A percentile compares a stretch with the other conserved stretches of the same genome.
These are phyloP conservation scores for Kodamaea neixiangensis DNA, from an alignment of 805 yeast genomes.

Conservation along the genomic window DNA sequence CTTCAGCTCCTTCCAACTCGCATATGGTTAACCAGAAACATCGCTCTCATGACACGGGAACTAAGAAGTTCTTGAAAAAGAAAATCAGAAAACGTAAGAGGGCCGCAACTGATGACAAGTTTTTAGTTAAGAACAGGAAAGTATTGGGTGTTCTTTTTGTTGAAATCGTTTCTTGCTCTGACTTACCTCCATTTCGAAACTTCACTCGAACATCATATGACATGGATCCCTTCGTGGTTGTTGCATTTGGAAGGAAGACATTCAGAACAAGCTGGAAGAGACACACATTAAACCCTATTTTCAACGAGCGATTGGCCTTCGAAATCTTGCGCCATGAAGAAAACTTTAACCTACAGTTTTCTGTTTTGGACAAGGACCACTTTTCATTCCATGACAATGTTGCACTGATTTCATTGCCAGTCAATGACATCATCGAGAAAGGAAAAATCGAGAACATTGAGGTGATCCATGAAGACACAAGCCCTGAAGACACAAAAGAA, in stretches of 20 bases:
- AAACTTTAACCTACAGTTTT: conserved; percentile 64
- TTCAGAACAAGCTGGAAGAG: conserved; percentile 82
- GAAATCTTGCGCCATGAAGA: conserved; percentile 70
- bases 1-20: not conserved
- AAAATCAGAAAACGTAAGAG: conserved; percentile 12
- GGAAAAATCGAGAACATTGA: conserved; percentile 1
- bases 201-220: conserved; percentile 78
- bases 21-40: not conserved
- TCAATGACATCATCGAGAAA: conserved; percentile 46
- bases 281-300: conserved; percentile 81
- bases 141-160: conserved; percentile 73
- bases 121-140: conserved; percentile 39
- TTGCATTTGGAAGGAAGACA: conserved; percentile 85
- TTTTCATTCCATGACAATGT: conserved; percentile 83
- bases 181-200: conserved; percentile 75
- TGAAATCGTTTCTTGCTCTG: conserved; percentile 72
- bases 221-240: conserved; percentile 95
- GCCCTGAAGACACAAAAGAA: not conserved
- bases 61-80: not conserved
- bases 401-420: conserved; percentile 61
- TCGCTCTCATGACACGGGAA: not conserved
- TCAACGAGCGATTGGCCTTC: conserved; percentile 77
- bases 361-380: conserved; percentile 81
- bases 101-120: conserved; percentile 19
- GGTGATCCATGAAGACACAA: not conserved